Base-by-base conservation (phyloP, 768 basidiomycete genomes). In the Strobilomyces confusus region DNA sequence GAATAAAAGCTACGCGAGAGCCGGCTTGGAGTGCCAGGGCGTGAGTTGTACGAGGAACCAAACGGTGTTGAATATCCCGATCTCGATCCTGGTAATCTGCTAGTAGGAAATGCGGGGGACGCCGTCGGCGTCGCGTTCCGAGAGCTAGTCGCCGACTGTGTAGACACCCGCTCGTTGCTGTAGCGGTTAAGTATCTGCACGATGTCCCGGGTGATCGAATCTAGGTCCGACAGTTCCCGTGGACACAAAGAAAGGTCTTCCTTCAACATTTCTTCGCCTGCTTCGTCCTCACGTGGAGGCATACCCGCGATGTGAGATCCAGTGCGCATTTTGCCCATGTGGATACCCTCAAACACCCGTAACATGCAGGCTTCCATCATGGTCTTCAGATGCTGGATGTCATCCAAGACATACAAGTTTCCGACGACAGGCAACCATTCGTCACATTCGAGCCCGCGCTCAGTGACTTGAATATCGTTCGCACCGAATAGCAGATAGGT, bases 401-500 rank as follows among this genome's bases (percentile, higher is more conserved):
- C 85, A 64, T 95, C 91, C 61, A 97, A 70, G 2, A 82, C 80
- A 61, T 86, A 78, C 46, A 86, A 60, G 57, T 86, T 81, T 37
- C 89, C 89, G 34, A 86, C 77, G 43, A 95, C 78, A 20, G 93
- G 91, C 12, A 98, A 72, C 94, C 95, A 98, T 41, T 81, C 83
- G 63, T 98, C 95, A 63, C 92, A 94, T 63, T 87, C 85, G 46
- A 98, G 68, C 7, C 92, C 91, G 17, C 80, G 78, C 36, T 83
- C 79, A 0, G 81, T 81, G 38, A 88, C 82, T 55, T 81, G 72
- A 29, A 94, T 78, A 46, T 84, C 80, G 68, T 91, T 83, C 0
- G 92, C 93, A 7, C 94, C 95, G 61, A 98, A 95, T 12, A 98
- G 77, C 68, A 95, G 78, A 67, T 94, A 95, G 5, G 86, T 86